Percentiles rank a stretch among this genome's conserved stretches.
phyloP scores from a whole-genome alignment of 2,329 filamentous ascomycete species.

The Chaetomium sp. region DNA sequence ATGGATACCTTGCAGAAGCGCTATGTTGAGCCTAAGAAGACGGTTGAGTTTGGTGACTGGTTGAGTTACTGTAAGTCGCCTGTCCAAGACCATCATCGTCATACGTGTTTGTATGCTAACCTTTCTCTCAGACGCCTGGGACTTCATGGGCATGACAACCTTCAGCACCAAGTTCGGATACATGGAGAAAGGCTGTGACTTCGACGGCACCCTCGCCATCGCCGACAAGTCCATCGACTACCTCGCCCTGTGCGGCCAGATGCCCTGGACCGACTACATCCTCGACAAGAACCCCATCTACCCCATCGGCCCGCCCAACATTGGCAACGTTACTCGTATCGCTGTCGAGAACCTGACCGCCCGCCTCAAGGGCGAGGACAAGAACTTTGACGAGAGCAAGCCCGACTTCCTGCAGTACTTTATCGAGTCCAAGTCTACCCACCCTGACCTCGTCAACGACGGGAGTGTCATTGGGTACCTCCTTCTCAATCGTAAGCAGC shows the following conservation, averaged over 20 bases:
- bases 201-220: slow-evolving; percentile 50
- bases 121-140: slow-evolving; percentile 28
- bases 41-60: slow-evolving; percentile 36
- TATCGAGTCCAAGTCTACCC: slow-evolving; percentile 46
- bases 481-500: slow-evolving; percentile 18
- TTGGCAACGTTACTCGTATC: slow-evolving; percentile 27
- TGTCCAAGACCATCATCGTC: too few relatives aligned
- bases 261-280: slow-evolving; percentile 28
- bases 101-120: background rate
- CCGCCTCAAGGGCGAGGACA: slow-evolving; percentile 17
- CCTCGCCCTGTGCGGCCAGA: slow-evolving; percentile 19
- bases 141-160: slow-evolving; percentile 42
- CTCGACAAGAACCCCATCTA: slow-evolving; percentile 36
- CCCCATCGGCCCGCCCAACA: slow-evolving; percentile 29
- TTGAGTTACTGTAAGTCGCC: slow-evolving; percentile 31
- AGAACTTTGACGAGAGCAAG: slow-evolving; percentile 20
- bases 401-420: slow-evolving; percentile 52
- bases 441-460: slow-evolving; percentile 48
- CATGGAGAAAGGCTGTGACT: slow-evolving; percentile 52
- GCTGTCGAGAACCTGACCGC: slow-evolving; percentile 25
- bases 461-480: slow-evolving; percentile 18
- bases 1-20: slow-evolving; percentile 26
- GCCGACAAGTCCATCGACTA: slow-evolving; percentile 23
- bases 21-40: slow-evolving; percentile 26
- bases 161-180: slow-evolving; percentile 57